Conservation (phyloP, 2,329 filamentous ascomycete species). For the Mollisia scopiformis region DNA sequence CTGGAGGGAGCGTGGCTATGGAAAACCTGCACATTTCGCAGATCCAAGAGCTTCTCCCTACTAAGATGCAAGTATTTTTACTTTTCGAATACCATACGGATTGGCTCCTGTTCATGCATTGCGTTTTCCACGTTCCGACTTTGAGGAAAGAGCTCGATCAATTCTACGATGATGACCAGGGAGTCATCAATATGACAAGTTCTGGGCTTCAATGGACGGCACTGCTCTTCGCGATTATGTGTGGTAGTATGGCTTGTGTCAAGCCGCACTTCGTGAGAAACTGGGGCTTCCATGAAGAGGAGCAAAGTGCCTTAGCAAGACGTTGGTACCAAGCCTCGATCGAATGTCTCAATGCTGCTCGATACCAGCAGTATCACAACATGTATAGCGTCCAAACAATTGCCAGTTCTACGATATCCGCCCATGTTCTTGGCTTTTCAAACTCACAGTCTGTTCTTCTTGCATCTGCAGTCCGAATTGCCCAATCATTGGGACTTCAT, state of each 20-base stretch:
- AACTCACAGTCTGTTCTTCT: conserved; percentile 50
- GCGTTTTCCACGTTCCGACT: conserved; percentile 31
- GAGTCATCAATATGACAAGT: conserved; percentile 36
- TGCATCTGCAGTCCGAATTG: conserved; percentile 48
- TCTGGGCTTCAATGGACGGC: conserved; percentile 49
- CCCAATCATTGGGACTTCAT: conserved; percentile 50
- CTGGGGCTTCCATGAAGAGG: conserved; percentile 45
- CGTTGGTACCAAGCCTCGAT: conserved; percentile 50
- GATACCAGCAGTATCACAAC: conserved; percentile 47
- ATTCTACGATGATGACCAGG: conserved; percentile 41
- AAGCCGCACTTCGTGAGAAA: conserved; percentile 37
- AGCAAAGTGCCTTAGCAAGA: conserved; percentile 44
- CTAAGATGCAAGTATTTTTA: conserved; percentile 16
- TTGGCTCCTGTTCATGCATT: conserved; percentile 26
- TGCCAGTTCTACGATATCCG: conserved; percentile 49
- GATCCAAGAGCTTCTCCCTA: conserved; percentile 24
- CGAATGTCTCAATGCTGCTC: conserved; percentile 47
- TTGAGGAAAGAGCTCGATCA: conserved; percentile 42
- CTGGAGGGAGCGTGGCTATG: conserved; percentile 10
- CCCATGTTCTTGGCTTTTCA: conserved; percentile 49
- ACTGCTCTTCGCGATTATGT: conserved; percentile 47
- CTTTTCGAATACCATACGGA: conserved; percentile 22
- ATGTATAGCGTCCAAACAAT: conserved; percentile 50
- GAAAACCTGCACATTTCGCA: conserved; percentile 20
- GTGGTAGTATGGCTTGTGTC: conserved; percentile 46